Percentiles rank a stretch among this genome's conserved stretches.
phyloP scores from a whole-genome alignment of 345 rosid species.

The Durio zibethinus region DNA sequence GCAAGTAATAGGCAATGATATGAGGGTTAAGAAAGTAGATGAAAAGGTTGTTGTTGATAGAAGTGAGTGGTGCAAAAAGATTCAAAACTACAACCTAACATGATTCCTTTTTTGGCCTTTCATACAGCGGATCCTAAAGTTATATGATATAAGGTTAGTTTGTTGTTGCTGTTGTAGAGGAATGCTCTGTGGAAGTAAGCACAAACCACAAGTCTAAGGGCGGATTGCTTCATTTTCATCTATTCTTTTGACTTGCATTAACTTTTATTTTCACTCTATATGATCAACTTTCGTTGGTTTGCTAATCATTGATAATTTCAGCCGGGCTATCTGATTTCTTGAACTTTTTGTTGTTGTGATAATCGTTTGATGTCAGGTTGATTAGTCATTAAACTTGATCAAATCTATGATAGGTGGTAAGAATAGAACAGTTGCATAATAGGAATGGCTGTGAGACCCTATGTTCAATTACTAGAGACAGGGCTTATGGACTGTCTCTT shows the following conservation, averaged over 20 bases:
- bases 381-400: not conserved
- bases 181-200: not conserved
- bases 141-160: too few relatives aligned
- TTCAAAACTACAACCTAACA: too few relatives aligned
- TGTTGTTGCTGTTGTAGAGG: too few relatives aligned
- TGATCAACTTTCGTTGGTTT: not conserved
- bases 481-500: not conserved
- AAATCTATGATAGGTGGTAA: not conserved
- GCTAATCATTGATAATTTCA: not conserved
- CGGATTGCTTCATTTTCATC: not conserved
- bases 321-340: not conserved
- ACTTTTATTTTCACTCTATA: not conserved
- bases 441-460: not conserved
- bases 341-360: not conserved
- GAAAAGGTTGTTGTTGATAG: too few relatives aligned
- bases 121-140: too few relatives aligned
- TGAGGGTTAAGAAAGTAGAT: too few relatives aligned
- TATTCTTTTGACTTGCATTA: not conserved
- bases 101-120: too few relatives aligned
- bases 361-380: not conserved
- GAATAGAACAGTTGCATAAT: not conserved
- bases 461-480: not conserved
- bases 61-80: too few relatives aligned
- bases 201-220: not conserved
- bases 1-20: too few relatives aligned